Percentiles rank a stretch among this genome's conserved stretches.
Conservation (phyloP, 345 rosid species). For the Pugionium dolabratum region DNA sequence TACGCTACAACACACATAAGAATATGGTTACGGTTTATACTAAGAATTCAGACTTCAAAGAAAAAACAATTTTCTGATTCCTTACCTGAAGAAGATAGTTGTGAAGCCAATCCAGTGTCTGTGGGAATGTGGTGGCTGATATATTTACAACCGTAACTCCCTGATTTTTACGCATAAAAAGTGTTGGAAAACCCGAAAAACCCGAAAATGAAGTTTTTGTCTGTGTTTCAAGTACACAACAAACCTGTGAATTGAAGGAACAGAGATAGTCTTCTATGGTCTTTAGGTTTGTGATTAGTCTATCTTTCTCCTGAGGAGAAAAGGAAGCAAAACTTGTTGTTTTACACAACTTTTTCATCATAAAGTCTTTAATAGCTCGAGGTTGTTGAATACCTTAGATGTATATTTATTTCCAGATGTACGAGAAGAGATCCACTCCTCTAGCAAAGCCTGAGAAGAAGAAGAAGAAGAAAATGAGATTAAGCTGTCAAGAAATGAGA, state of each 20-base stretch:
- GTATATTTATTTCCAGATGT: constrained; percentile 60
- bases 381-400: constrained; percentile 51
- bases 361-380: not conserved
- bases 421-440: constrained; percentile 83
- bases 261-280: constrained; percentile 88
- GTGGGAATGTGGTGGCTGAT: constrained; percentile 90
- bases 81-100: constrained; percentile 89
- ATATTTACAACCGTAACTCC: constrained; percentile 73
- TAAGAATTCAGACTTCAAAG: not conserved
- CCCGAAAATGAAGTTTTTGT: not conserved
- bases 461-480: not conserved
- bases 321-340: not conserved
- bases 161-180: constrained; percentile 38
- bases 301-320: constrained; percentile 66
- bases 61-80: not conserved
- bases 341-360: constrained; percentile 2
- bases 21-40: not conserved
- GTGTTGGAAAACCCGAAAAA: not conserved
- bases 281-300: constrained; percentile 68
- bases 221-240: not conserved
- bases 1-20: constrained; percentile 48
- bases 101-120: constrained; percentile 81
- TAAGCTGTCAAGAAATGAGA: not conserved
- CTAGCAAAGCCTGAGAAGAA: constrained; percentile 71
- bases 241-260: constrained; percentile 80